Percentiles rank a stretch among this genome's conserved stretches.
These are phyloP conservation scores for Saprolegnia parasitica DNA, from an alignment of 352 stramenopile species.

Conservation along the genomic window DNA sequence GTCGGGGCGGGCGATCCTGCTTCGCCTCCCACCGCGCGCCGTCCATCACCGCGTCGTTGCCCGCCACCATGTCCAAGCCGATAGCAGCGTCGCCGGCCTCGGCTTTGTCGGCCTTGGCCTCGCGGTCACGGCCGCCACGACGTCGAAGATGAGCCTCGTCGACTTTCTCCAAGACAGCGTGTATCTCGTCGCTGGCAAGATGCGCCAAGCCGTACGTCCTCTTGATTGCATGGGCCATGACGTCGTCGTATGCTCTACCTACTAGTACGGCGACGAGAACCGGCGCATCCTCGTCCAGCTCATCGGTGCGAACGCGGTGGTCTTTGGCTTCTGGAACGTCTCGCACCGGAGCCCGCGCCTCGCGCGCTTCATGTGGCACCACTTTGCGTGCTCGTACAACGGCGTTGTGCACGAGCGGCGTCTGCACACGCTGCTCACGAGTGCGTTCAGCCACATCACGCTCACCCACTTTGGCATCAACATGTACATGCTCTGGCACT, in stretches of 20 bases:
- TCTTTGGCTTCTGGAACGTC: slow-evolving; percentile 72
- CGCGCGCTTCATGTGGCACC: slow-evolving; percentile 71
- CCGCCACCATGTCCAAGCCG: slow-evolving; percentile 3
- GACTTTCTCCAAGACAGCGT: slow-evolving; percentile 17
- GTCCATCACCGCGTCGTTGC: not conserved
- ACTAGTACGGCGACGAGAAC: slow-evolving; percentile 58
- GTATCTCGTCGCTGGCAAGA: not conserved
- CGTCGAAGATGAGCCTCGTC: slow-evolving; percentile 8
- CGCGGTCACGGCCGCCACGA: not conserved
- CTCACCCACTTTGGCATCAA: slow-evolving; percentile 78
- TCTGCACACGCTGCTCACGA: slow-evolving; percentile 69
- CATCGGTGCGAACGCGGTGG: slow-evolving; percentile 59
- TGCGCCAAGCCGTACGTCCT: slow-evolving; percentile 10
- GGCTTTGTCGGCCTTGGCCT: slow-evolving; percentile 13
- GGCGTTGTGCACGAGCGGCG: slow-evolving; percentile 57
- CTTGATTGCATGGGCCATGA: no score
- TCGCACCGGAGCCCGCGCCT: slow-evolving; percentile 46
- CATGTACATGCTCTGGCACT: slow-evolving; percentile 88
- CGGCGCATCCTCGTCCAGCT: slow-evolving; percentile 50
- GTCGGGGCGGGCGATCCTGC: not conserved
- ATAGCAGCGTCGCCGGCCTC: not conserved
- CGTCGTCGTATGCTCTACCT: not conserved
- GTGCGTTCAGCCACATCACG: slow-evolving; percentile 80
- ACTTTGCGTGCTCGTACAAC: slow-evolving; percentile 83
- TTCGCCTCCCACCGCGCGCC: not conserved